phyloP scores from a whole-genome alignment of 768 basidiomycete species.

The Pilatotrama ljubarskyi region DNA sequence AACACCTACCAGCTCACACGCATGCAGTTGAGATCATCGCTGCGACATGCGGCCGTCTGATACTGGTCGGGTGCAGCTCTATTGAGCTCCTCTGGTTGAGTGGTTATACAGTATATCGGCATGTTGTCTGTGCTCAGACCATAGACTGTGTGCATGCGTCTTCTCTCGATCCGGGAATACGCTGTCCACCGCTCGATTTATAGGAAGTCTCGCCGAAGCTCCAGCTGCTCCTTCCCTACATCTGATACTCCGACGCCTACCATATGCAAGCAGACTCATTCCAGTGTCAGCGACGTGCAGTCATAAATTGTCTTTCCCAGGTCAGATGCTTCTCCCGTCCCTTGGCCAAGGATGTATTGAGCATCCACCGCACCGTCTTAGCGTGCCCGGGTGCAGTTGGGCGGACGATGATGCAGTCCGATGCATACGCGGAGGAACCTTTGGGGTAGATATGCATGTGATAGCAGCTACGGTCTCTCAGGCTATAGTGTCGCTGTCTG shows the following conservation, averaged over 20 bases:
- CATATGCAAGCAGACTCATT: not conserved
- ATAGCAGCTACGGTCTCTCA: constrained; percentile 4
- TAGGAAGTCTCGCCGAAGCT: no score
- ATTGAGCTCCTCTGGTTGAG: no score
- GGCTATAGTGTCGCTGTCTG: not conserved
- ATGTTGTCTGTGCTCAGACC: no score
- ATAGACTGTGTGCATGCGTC: no score
- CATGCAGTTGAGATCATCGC: no score
- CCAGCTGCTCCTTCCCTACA: no score
- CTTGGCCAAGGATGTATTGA: no score
- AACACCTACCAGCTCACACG: not conserved
- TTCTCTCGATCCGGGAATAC: no score
- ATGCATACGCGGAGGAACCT: not conserved
- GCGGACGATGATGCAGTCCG: constrained; percentile 4
- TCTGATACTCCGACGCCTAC: not conserved
- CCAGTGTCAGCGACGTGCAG: not conserved
- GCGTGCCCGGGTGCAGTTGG: constrained; percentile 11
- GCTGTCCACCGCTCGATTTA: no score
- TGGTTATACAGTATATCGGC: no score
- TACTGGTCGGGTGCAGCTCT: no score
- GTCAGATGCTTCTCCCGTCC: constrained; percentile 1
- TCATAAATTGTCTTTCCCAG: not conserved
- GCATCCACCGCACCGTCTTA: not conserved
- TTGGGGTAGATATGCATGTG: constrained; percentile 16
- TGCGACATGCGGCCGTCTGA: no score